Base-by-base conservation (phyloP, 305 asterid genomes). In the Solanum aculeatissimum region DNA sequence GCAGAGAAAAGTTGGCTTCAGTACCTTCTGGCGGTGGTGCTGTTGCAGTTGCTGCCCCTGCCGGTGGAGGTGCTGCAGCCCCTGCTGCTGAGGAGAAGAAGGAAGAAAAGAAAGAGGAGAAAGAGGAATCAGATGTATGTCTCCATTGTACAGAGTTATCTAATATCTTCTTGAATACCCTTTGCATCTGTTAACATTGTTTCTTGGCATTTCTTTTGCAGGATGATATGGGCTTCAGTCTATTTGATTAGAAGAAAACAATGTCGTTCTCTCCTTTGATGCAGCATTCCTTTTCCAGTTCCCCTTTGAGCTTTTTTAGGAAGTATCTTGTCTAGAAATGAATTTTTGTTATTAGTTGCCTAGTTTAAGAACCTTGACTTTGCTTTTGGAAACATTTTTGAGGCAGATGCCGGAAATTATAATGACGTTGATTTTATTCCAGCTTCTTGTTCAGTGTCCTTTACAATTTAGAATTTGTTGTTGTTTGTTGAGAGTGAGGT, bases 1-100 rank as follows among this genome's bases (percentile, higher is more conserved):
- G 89, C 40, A 85, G 91, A 70, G 91, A 89, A 83, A 87, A 85
- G 71, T 55, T 89, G 80, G 91, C 91, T 87, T 89, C 89, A 55
- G 91, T 89, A 13, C 91, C 91, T 21, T 40, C 88, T 54, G 89
- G 89, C 15, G 89, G 91, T 65, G 89, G 88, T 85, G 88, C 80
- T 55, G 89, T 80, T 43, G 86, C 84, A 42, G 89, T 82, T 60
- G 87, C 84, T 54, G 85, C 87, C 23, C 70, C 88, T 13, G 79
- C 87, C 4, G 87, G 86, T 55, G 75, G 84, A 71, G 88, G 74
- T 19, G 89, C 85, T 78, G 87, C 84, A 25, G 80, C 80, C 43
- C 84, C 89, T 43, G 87, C 89, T 43, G 87, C 87, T 6, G 87
- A 87, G 70, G 89, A 87, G 57, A 85, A 88, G 54, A 88, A 89